Evolutionary conservation across 371 early-diverging fungal genomes (phyloP), one percentile per base, ranked within the genome.

Genomic region (Conidiobolus coronatus): DNA sequence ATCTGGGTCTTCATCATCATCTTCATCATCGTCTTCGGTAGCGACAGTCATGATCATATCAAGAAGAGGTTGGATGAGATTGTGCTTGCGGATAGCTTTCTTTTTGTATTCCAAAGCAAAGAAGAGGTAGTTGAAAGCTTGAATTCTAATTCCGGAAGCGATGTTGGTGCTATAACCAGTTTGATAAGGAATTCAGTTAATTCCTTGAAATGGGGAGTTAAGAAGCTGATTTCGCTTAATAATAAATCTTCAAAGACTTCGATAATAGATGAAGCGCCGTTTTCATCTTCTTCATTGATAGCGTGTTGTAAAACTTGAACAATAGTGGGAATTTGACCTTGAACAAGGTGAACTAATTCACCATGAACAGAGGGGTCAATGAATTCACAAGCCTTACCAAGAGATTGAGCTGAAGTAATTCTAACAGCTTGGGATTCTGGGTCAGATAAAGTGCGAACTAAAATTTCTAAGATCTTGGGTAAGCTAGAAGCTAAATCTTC

Each of bases 311-410:
- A 65, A 1, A 86, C 84, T 37, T 64, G 67, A 42, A 85, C 83
- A 83, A 90, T 86, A 37, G 70, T 54, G 11, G 90, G 90, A 29
- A 89, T 63, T 45, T 80, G 65, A 7, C 64, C 70, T 43, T 70
- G 70, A 57, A 82, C 81, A 40, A 62, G 58, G 59, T 62, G 42
- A 62, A 71, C 69, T 57, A 86, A 67, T 36, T 75, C 75, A 4
- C 64, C 63, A 49, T 75, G 69, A 23, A 77, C 69, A 1, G 70
- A 73, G 22, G 61, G 57, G 14, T 87, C 86, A 44, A 90, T 72
- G 50, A 71, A 81, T 50, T 86, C 87, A 1, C 83, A 82, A 19
- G 87, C 54, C 57, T 82, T 82, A 3, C 86, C 83, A 14, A 88
- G 62, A n/a, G 80, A 80, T 43, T 73, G 72, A 9, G 86, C 59